Evolutionary conservation across 2,329 filamentous ascomycete genomes (phyloP).

Genomic region (Pseudogymnoascus sp.): DNA sequence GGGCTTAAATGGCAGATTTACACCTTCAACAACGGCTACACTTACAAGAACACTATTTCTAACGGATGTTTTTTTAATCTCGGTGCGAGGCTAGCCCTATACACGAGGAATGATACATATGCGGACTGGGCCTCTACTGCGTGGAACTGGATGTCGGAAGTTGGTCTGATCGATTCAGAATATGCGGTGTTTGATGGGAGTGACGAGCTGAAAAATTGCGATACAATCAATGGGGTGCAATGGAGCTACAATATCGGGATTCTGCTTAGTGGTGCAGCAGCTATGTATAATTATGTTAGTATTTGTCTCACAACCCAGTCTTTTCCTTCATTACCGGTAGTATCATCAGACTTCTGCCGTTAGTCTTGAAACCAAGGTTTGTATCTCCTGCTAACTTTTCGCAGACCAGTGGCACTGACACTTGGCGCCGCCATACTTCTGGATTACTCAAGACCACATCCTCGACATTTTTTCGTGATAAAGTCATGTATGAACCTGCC

Average conservation of each 20-base stretch:
- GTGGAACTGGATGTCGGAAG: conserved; percentile 58
- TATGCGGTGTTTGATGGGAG: conserved; percentile 58
- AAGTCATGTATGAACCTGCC: conserved; percentile 57
- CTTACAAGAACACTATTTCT: conserved; percentile 64
- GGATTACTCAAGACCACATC: conserved; percentile 45
- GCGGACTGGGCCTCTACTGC: conserved; percentile 65
- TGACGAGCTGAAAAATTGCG: conserved; percentile 49
- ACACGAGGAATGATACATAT: conserved; percentile 71
- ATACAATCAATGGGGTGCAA: conserved; percentile 49
- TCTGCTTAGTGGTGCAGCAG: conserved; percentile 57
- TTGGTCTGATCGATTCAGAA: conserved; percentile 50
- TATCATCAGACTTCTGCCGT: neutral
- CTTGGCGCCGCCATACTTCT: conserved; percentile 51
- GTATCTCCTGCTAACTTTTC: conserved; percentile 19
- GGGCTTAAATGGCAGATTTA: conserved; percentile 82
- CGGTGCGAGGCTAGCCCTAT: conserved; percentile 61
- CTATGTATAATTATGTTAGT: conserved; percentile 58
- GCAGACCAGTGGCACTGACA: conserved; percentile 35
- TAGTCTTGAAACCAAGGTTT: neutral
- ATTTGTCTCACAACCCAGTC: neutral
- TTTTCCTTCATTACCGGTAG: neutral
- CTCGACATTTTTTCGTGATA: conserved; percentile 47
- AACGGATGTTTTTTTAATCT: conserved; percentile 56
- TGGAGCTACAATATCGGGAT: conserved; percentile 64
- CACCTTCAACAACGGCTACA: conserved; percentile 70